phyloP scores from a whole-genome alignment of 192 early-diverging fungal genomes.

The Dissophora ornata region DNA sequence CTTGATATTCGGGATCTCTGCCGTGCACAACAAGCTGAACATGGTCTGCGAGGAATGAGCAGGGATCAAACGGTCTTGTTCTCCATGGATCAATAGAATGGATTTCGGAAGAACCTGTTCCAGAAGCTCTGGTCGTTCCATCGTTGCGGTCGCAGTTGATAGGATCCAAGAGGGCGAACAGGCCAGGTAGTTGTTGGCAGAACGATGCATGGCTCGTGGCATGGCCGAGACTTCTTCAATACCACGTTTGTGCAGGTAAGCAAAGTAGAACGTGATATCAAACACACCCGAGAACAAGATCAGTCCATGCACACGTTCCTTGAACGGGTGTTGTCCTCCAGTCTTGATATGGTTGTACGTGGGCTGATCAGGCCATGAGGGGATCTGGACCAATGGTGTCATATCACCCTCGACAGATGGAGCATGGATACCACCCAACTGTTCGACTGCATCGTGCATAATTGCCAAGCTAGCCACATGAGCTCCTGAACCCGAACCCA shows the following conservation, averaged over 20 bases:
- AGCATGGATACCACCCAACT: conserved; percentile 30
- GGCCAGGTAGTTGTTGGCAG: conserved; percentile 50
- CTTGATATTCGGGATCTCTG: conserved; percentile 53
- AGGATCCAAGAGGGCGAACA: conserved; percentile 53
- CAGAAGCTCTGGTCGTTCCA: conserved; percentile 37
- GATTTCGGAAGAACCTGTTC: conserved; percentile 48
- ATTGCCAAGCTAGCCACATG: conserved; percentile 54
- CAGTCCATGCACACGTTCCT: conserved; percentile 44
- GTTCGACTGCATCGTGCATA: conserved; percentile 53
- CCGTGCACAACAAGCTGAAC: conserved; percentile 39
- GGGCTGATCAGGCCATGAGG: conserved; percentile 49
- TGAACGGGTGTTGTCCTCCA: conserved; percentile 41
- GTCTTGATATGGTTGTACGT: no score
- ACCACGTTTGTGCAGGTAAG: conserved; percentile 57
- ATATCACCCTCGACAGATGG: conserved; percentile 22
- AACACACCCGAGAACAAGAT: conserved; percentile 58
- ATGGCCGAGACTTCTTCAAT: conserved; percentile 55
- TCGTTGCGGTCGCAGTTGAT: conserved; percentile 15
- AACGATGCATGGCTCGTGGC: conserved; percentile 51
- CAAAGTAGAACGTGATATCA: conserved; percentile 59
- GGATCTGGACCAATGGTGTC: conserved; percentile 30
- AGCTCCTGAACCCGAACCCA: conserved; percentile 56
- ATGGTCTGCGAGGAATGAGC: conserved; percentile 40
- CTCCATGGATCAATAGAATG: conserved; percentile 49
- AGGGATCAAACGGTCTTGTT: conserved; percentile 43